phyloP scores from a whole-genome alignment of 1,284 basidiomycete genomes.

The Crepidotus sp. region DNA sequence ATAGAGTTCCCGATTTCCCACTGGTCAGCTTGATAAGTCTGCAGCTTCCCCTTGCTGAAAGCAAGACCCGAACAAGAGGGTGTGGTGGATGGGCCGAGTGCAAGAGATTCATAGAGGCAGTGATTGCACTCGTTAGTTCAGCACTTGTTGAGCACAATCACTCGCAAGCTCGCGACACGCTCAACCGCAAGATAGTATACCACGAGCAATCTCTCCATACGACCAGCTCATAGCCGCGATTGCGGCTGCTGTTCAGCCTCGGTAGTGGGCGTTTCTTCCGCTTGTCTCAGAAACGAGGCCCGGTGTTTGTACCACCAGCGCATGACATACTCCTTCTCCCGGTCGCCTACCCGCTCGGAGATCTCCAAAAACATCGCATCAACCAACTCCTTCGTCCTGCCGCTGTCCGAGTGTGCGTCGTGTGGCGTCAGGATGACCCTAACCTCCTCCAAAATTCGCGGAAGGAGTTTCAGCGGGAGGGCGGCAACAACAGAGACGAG shows the following conservation, averaged over 20 bases:
- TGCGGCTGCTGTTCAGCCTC: neutral
- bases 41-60: no score
- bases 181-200: no score
- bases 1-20: no score
- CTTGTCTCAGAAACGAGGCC: slow-evolving; percentile 3
- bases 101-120: no score
- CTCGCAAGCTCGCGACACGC: no score
- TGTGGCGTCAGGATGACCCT: slow-evolving; percentile 26
- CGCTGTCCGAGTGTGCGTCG: slow-evolving; percentile 14
- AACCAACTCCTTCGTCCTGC: slow-evolving; percentile 39
- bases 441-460: slow-evolving; percentile 42
- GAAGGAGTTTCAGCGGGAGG: slow-evolving; percentile 45
- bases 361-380: slow-evolving; percentile 52
- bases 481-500: slow-evolving; percentile 53
- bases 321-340: slow-evolving; percentile 55
- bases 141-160: no score
- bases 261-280: neutral
- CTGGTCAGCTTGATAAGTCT: no score
- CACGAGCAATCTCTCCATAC: no score
- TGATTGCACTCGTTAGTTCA: no score
- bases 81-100: no score
- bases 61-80: no score
- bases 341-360: slow-evolving; percentile 52
- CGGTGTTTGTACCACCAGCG: slow-evolving; percentile 53
- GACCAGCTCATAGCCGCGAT: neutral